Conservation (phyloP, 2,329 filamentous ascomycete genomes). For the Beauveria sp. region DNA sequence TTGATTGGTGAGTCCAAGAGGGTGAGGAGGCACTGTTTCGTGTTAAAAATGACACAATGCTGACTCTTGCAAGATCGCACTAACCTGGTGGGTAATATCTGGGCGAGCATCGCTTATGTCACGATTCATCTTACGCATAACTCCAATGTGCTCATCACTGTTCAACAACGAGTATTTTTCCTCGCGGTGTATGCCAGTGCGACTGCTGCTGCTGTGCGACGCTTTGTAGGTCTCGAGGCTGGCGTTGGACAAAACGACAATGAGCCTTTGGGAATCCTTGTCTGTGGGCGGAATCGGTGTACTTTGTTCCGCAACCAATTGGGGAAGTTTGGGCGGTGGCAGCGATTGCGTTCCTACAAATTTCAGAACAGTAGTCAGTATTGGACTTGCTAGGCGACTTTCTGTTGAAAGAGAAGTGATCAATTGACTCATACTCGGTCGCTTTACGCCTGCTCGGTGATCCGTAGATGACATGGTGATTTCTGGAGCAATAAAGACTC, state of each 20-base stretch:
- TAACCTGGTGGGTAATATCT: slow-evolving; percentile 97
- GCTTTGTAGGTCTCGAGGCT: slow-evolving; percentile 97
- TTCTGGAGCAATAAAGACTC: background rate
- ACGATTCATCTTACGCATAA: slow-evolving; percentile 99
- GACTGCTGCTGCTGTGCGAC: slow-evolving; percentile 61
- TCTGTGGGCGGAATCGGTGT: slow-evolving; percentile 75
- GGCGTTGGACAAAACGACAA: slow-evolving; percentile 94
- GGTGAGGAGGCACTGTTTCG: slow-evolving; percentile 78
- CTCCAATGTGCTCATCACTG: slow-evolving; percentile 97
- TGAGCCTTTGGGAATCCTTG: slow-evolving; percentile 84
- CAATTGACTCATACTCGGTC: slow-evolving; percentile 31
- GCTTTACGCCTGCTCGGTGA: slow-evolving; percentile 33
- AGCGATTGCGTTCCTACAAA: slow-evolving; percentile 81
- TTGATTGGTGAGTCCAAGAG: slow-evolving; percentile 97
- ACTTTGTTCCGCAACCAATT: slow-evolving; percentile 89
- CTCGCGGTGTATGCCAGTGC: slow-evolving; percentile 61
- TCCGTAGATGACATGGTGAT: slow-evolving; percentile 33
- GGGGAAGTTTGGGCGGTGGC: slow-evolving; percentile 81
- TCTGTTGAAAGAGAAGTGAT: background rate
- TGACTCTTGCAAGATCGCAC: slow-evolving; percentile 19
- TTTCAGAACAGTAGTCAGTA: slow-evolving; percentile 1
- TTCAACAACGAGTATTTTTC: slow-evolving; percentile 98
- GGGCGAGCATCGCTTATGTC: slow-evolving; percentile 97
- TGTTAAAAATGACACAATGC: background rate
- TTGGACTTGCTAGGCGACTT: background rate